Conservation (phyloP, 768 basidiomycete genomes). For the Lactarius tabidus region DNA sequence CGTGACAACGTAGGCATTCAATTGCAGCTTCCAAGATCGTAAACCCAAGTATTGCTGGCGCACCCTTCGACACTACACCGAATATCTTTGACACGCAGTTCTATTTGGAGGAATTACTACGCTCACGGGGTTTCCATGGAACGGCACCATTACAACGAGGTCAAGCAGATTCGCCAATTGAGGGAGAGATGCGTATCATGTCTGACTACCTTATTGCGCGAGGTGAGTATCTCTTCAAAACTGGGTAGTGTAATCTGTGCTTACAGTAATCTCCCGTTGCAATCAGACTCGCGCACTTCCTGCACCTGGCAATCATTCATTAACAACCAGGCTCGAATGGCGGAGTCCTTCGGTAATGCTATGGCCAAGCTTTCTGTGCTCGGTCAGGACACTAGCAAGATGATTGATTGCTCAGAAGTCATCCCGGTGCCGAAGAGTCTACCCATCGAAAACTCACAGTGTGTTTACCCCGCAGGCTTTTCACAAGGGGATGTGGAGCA, state of each 20-base stretch:
- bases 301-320: constrained; percentile 47
- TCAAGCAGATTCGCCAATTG: constrained; percentile 39
- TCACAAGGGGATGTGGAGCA: constrained; percentile 28
- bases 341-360: constrained; percentile 36
- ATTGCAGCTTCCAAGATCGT: constrained; percentile 25
- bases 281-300: constrained; percentile 40
- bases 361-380: constrained; percentile 43
- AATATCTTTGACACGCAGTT: constrained; percentile 43
- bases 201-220: constrained; percentile 36
- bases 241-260: background rate
- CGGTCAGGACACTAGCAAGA: constrained; percentile 36
- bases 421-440: constrained; percentile 37
- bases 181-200: constrained; percentile 43
- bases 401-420: constrained; percentile 46
- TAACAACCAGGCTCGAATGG: constrained; percentile 27
- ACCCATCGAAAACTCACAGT: constrained; percentile 21
- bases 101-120: constrained; percentile 43
- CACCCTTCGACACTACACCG: constrained; percentile 47
- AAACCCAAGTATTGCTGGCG: constrained; percentile 31
- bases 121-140: constrained; percentile 42
- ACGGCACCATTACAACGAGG: constrained; percentile 37
- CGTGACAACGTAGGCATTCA: constrained; percentile 16
- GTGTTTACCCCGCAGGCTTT: constrained; percentile 27
- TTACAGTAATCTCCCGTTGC: constrained; percentile 4
- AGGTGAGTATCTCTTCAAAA: constrained; percentile 12